These are phyloP conservation scores for Tricholoma flavovirens DNA, from an alignment of 768 basidiomycete species.

Conservation along the genomic window DNA sequence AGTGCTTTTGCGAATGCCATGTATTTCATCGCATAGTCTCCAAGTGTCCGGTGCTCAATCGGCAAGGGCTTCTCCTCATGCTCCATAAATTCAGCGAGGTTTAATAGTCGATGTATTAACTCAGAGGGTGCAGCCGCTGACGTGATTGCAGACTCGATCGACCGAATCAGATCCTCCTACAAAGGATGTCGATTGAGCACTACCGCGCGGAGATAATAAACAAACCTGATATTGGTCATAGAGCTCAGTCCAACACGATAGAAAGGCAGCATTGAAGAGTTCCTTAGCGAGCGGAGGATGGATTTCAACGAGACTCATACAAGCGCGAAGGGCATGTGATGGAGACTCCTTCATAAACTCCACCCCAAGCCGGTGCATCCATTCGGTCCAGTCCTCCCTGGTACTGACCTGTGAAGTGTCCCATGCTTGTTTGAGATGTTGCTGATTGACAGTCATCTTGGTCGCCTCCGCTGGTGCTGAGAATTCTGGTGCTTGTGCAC, in stretches of 20 bases:
- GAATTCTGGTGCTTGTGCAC: constrained; percentile 59
- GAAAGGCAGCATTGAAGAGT: constrained; percentile 95
- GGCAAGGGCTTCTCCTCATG: constrained; percentile 95
- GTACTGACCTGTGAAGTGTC: constrained; percentile 73
- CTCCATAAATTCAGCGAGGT: constrained; percentile 98
- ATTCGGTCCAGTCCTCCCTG: constrained; percentile 88
- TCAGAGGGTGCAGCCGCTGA: constrained; percentile 77
- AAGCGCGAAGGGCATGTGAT: constrained; percentile 95
- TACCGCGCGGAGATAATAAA: constrained; percentile 1
- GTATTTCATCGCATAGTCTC: constrained; percentile 89
- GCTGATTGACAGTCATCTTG: constrained; percentile 93
- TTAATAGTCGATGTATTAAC: constrained; percentile 84
- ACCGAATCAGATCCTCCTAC: constrained; percentile 90
- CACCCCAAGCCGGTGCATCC: constrained; percentile 89
- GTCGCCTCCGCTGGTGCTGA: constrained; percentile 82
- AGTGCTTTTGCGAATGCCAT: constrained; percentile 96
- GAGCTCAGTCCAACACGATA: constrained; percentile 95
- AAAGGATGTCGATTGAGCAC: not conserved
- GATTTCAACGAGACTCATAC: constrained; percentile 88
- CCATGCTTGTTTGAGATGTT: constrained; percentile 96
- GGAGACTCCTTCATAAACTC: constrained; percentile 99
- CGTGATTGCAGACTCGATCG: constrained; percentile 81
- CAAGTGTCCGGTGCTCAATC: constrained; percentile 88
- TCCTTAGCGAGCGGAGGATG: constrained; percentile 90
- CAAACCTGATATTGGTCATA: constrained; percentile 94